Base-by-base conservation (phyloP, 495 filamentous ascomycete genomes). In the Polyplosphaeria fusca region DNA sequence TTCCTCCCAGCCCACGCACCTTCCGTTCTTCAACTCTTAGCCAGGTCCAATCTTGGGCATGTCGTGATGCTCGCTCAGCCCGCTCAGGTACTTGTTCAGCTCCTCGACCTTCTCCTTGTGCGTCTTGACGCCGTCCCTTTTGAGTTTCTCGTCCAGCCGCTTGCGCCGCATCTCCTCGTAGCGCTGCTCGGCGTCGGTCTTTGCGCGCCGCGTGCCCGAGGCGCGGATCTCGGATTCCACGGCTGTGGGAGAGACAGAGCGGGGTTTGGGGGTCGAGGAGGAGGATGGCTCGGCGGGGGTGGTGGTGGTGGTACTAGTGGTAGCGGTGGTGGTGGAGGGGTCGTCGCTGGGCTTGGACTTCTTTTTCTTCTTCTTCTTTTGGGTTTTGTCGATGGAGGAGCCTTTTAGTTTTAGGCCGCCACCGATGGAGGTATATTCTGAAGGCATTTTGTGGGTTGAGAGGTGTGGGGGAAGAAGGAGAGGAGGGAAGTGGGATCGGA, bases 91-190 rank as follows among this genome's bases (percentile, higher is more conserved):
- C 67, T 88, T 87, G 70, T 98, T 98, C 58, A 96, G 76, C 70
- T 95, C 91, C 70, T 98, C 91, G 39, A 98, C 93, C 1, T 88
- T 84, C 77, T 98, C 86, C 71, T 97, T 98, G 67, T 98, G 93
- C 37, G 91, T 94, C 79, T 97, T 98, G 63, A 87, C 77, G 22
- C 90, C 88, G 64, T 91, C 88, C 24, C 86, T 79, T 68, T 87
- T 82, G 26, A 95, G 76, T 30, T 91, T 79, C 71, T 98, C 87
- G 63, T 82, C 77, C 58, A 83, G 72, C 77, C 88, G 79, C 73
- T 87, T 92, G 63, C 82, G 76, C 68, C 85, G 80, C 61, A 79
- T 73, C 74, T 97, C 91, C 60, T 92, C 86, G 67, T 92, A 80
- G 32, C 83, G 78, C 63, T 77, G 74, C 74, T 98, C 91, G 23